phyloP scores from a whole-genome alignment of 2,329 filamentous ascomycete species.

The Pseudocercospora pini-densiflorae region DNA sequence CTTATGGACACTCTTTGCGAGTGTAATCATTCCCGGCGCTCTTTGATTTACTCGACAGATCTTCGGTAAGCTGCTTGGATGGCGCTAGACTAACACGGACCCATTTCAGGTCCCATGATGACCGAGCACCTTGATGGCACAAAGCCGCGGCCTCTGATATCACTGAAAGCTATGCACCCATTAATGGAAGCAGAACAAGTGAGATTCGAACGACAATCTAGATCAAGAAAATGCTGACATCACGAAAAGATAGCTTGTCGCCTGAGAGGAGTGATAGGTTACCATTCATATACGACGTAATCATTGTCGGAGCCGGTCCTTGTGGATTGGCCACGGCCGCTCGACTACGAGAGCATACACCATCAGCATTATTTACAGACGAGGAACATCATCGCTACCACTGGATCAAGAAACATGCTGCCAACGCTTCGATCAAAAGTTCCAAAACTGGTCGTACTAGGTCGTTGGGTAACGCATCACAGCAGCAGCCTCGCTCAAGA shows the following conservation, averaged over 20 bases:
- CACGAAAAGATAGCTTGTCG: conserved; percentile 27
- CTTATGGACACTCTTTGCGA: neutral
- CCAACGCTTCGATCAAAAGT: conserved; percentile 63
- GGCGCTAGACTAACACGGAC: conserved; percentile 11
- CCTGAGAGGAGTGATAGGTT: conserved; percentile 22
- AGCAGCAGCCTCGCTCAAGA: conserved; percentile 19
- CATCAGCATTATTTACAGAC: conserved; percentile 80
- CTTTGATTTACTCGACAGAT: conserved; percentile 1
- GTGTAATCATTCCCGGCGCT: neutral
- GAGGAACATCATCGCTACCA: conserved; percentile 82
- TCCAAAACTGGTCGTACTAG: conserved; percentile 49
- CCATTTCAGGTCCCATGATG: conserved; percentile 15
- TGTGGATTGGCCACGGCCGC: conserved; percentile 76
- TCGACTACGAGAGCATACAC: conserved; percentile 71
- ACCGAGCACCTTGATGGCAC: conserved; percentile 21
- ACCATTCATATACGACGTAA: conserved; percentile 61
- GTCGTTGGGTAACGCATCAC: conserved; percentile 28
- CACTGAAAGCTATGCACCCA: neutral
- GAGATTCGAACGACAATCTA: no score
- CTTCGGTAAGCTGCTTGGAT: conserved; percentile 11
- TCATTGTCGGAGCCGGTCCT: conserved; percentile 76
- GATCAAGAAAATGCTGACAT: conserved; percentile 14
- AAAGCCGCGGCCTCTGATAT: conserved; percentile 1
- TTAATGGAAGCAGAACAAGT: neutral
- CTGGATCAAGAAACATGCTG: conserved; percentile 71